Evolutionary conservation across 169 alveolate genomes (phyloP), one percentile per base, ranked within the genome.

Genomic region (Theileria orientalis): DNA sequence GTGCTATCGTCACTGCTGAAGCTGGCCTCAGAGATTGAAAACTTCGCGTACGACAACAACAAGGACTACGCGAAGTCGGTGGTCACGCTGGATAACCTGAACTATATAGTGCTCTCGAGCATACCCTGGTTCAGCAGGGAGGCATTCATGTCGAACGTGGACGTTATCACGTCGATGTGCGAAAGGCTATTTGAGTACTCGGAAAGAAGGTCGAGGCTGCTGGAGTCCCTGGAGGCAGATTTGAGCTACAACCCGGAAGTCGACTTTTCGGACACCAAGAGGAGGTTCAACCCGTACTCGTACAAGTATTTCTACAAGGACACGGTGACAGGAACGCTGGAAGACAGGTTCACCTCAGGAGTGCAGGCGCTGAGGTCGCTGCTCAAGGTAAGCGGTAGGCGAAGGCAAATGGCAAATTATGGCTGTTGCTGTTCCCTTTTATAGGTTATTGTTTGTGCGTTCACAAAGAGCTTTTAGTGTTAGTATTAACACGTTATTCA

Each of bases 111-210:
- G 21, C 27, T 73, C 67, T 75, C 84, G 40, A 72, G 84, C 37
- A 8, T 80, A 3, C 88, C 88, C 44, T 80, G 88, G 88, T 80
- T 80, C 46, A 72, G 83, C 57, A 40, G 85, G 32, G 84, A 80
- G 0, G 83, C 37, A 27, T 80, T 62, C 61, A 37, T 16, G 21
- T 40, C 51, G 29, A 60, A 67, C 33, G 54, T 19, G 23, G 73
- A 70, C 47, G 21, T 21, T 13, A 80, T 80, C 3, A 60, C 60
- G 6, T 16, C 51, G 2, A 42, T 80, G 41, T 72, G 77, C 66
- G 51, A 41, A 6, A 56, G 60, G 40, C 49, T 70, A 19, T 14
- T 19, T 2, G 84, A 71, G 41, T 80, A 80, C 32, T 54, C 29
- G 32, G 83, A 80, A 30, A 51, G 72, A 35, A 73, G 88, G 54